Evolutionary conservation across 2,329 filamentous ascomycete genomes (phyloP), one percentile per base, ranked within the genome.

Genomic region (Cercospora sojina): DNA sequence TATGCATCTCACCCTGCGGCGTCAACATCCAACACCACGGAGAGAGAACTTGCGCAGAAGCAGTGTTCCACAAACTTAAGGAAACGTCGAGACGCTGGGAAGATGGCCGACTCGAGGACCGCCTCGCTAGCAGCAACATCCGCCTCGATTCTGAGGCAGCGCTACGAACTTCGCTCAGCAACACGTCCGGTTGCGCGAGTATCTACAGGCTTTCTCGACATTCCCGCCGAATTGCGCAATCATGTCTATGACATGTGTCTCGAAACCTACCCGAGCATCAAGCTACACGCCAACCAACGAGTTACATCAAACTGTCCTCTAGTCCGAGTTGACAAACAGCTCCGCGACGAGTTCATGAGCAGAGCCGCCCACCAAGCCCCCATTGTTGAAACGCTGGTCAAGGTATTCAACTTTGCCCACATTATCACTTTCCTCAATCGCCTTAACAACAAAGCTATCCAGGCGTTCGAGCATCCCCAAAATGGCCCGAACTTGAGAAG

Each of bases 341-440:
- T 66, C n/a, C 53, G 64, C 51, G 35, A 62, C 23, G 64, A 62
- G 16, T 62, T 63, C 59, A 35, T 62, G 25, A 60, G 61, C 31
- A 53, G 41, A 20, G 59, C 56, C 0, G 31, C 58, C n/a, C 35
- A 32, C n/a, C 12, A 49, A 18, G 59, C 64, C 16, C 29, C 41
- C 4, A 8, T 47, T 8, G 57, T 66, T 6, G 58, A 27, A n/a
- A 53, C 59, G 12, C 35, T 27, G 9, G 53, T 66, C 2, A 41
- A 35, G 9, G 58, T 59, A 16, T 62, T 60, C 38, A 47, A 53
- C 5, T 66, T 66, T n/a, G 64, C 59, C 27, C 64, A 66, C 49
- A 41, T 66, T 20, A 51, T 66, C n/a, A 62, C 53, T 16, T 66
- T 63, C 16, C 32, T 66, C n/a, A 66, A 66, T n/a, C 59, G 59